A percentile compares a stretch with the other conserved stretches of the same genome.
phyloP scores from a whole-genome alignment of 768 basidiomycete species.

The Bullera alba region DNA sequence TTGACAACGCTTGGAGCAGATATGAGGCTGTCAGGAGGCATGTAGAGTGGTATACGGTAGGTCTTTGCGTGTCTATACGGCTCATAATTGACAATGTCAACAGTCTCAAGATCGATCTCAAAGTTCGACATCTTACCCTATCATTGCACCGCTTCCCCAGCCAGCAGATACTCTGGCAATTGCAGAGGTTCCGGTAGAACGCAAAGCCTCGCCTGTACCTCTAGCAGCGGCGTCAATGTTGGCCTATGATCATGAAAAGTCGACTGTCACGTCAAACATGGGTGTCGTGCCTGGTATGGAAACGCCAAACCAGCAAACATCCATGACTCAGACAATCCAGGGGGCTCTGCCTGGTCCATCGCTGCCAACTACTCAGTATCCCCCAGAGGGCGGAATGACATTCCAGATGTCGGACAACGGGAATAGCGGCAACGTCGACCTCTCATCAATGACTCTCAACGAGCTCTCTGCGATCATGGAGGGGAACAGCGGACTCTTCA shows the following conservation, averaged over 20 bases:
- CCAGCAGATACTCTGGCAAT: neutral
- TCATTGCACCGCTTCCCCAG: neutral
- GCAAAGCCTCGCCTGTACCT: neutral
- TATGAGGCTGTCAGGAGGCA: neutral
- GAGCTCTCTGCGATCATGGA: neutral
- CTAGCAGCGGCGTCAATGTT: neutral
- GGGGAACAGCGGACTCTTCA: neutral
- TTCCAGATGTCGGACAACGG: neutral
- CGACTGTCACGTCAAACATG: neutral
- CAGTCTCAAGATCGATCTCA: neutral
- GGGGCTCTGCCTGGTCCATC: too few relatives aligned
- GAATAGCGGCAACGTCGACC: neutral
- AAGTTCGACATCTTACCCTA: neutral
- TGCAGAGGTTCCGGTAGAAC: neutral
- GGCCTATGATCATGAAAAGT: neutral
- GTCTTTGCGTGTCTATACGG: neutral
- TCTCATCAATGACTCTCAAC: neutral
- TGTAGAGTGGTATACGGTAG: conserved; percentile 2
- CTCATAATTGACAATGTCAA: neutral
- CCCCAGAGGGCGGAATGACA: neutral
- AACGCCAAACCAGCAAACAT: neutral
- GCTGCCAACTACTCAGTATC: neutral
- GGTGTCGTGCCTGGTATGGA: neutral
- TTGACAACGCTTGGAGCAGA: neutral
- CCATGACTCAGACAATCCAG: neutral